Percentiles rank a stretch among this genome's conserved stretches.
Conservation (phyloP, 2,329 filamentous ascomycete genomes). For the Fusarium chlamydosporum region DNA sequence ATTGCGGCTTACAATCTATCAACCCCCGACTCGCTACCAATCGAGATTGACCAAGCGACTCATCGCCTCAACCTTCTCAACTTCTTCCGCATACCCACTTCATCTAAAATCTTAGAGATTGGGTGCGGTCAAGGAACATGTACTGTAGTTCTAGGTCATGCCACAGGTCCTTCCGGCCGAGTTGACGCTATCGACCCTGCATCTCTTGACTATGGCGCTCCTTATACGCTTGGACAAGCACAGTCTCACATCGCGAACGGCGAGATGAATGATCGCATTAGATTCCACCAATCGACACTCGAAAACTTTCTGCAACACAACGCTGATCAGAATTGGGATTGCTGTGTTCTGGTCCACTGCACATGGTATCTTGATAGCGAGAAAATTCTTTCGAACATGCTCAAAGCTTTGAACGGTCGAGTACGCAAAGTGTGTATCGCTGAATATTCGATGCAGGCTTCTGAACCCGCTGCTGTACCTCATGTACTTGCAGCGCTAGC, state of each 20-base stretch:
- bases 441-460: constrained; percentile 26
- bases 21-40: constrained; percentile 3
- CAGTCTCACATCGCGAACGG: constrained; percentile 2
- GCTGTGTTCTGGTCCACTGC: constrained; percentile 19
- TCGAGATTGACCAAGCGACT: constrained; percentile 23
- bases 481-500: constrained; percentile 16
- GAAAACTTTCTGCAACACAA: background rate
- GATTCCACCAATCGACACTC: background rate
- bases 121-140: constrained; percentile 30
- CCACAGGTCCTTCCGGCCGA: background rate
- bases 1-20: constrained; percentile 14
- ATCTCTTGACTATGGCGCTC: constrained; percentile 25
- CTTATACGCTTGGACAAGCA: constrained; percentile 24
- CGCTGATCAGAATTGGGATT: constrained; percentile 1
- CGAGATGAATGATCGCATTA: background rate
- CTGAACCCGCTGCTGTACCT: constrained; percentile 3
- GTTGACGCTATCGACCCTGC: constrained; percentile 30
- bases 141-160: constrained; percentile 21
- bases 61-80: constrained; percentile 19
- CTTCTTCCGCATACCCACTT: background rate
- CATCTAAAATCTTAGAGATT: constrained; percentile 6
- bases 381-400: background rate
- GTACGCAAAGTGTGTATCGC: constrained; percentile 14
- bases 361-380: constrained; percentile 17
- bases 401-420: background rate